Evolutionary conservation across 2,329 filamentous ascomycete species (phyloP).

Genomic region (Sphaerulina populicola): DNA sequence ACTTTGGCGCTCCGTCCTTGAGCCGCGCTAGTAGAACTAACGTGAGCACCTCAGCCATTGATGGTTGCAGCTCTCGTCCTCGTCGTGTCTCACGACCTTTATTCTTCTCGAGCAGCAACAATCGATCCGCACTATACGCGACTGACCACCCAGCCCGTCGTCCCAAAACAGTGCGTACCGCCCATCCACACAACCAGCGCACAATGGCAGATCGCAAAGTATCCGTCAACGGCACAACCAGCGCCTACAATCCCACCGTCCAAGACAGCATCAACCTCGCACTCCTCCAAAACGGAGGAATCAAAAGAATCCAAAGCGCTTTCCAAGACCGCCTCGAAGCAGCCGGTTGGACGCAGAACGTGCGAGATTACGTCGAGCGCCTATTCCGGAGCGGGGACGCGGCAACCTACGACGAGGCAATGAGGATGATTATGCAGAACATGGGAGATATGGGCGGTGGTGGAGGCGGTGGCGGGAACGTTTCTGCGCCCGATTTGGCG

Average conservation of each 20-base stretch:
- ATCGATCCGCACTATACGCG: too few relatives aligned
- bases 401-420: slow-evolving; percentile 49
- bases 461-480: slow-evolving; percentile 12
- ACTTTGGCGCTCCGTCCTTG: too few relatives aligned
- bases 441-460: slow-evolving; percentile 27
- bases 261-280: slow-evolving; percentile 39
- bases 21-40: background rate
- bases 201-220: slow-evolving; percentile 17
- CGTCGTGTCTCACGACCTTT: too few relatives aligned
- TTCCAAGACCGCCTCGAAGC: slow-evolving; percentile 49
- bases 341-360: slow-evolving; percentile 51
- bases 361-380: slow-evolving; percentile 48
- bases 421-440: slow-evolving; percentile 46
- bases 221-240: slow-evolving; percentile 38
- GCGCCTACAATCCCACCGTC: slow-evolving; percentile 32
- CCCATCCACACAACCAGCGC: background rate
- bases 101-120: too few relatives aligned
- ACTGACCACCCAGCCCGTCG: background rate
- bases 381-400: slow-evolving; percentile 52
- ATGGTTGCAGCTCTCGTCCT: background rate
- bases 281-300: slow-evolving; percentile 42
- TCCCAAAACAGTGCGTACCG: background rate
- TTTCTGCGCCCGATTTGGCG: slow-evolving; percentile 19
- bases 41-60: background rate
- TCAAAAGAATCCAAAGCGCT: slow-evolving; percentile 49